phyloP scores from a whole-genome alignment of 495 filamentous ascomycete genomes.

The Tetracladium setigerum region DNA sequence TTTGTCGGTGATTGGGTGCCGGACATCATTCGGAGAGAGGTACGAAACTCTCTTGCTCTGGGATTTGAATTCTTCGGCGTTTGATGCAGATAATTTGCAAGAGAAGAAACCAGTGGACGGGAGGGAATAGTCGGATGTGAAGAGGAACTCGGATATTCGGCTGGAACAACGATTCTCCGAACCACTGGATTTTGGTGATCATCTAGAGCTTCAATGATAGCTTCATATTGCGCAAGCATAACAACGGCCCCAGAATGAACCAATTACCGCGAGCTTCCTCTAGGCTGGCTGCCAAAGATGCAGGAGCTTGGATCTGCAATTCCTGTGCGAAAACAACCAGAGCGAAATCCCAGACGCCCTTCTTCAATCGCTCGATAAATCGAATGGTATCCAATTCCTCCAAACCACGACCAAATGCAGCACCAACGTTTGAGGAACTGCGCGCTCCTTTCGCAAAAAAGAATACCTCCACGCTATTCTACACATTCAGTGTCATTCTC shows the following conservation, averaged over 20 bases:
- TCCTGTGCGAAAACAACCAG: conserved; percentile 13
- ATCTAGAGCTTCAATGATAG: conserved; percentile 3
- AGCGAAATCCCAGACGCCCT: conserved; percentile 1
- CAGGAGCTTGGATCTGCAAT: conserved; percentile 16
- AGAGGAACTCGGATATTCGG: background rate
- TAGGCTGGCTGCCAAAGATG: conserved; percentile 7
- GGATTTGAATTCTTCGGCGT: no score
- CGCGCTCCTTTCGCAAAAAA: conserved; percentile 45
- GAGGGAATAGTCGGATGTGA: no score
- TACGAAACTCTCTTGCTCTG: no score
- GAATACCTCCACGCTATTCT: conserved; percentile 59
- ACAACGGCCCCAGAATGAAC: conserved; percentile 10
- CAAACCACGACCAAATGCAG: conserved; percentile 20
- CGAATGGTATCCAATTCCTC: conserved; percentile 13
- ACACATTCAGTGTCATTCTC: conserved; percentile 76
- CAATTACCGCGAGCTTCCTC: conserved; percentile 12
- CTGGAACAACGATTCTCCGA: conserved; percentile 7
- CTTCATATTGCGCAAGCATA: background rate
- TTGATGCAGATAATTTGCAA: no score
- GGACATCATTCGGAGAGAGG: no score
- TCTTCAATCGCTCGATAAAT: conserved; percentile 16
- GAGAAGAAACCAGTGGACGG: no score
- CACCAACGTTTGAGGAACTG: conserved; percentile 47
- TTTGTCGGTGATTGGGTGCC: no score
- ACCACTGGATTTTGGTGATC: conserved; percentile 7